phyloP scores from a whole-genome alignment of 2,329 filamentous ascomycete species.

The Aspergillus novoparasiticus region DNA sequence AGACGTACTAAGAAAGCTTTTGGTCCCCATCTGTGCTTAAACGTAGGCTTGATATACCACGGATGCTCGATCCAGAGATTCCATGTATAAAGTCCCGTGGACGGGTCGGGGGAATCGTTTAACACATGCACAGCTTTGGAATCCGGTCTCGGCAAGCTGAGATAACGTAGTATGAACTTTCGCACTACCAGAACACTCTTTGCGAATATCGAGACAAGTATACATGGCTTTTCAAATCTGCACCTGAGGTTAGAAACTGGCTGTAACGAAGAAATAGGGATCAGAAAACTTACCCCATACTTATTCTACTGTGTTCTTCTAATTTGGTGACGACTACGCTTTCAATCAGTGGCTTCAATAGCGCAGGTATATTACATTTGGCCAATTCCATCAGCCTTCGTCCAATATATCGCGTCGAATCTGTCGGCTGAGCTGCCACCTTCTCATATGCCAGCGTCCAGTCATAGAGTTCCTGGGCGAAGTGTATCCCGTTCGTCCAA shows the following conservation, averaged over 20 bases:
- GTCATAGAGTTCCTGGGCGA: slow-evolving; percentile 9
- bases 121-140: slow-evolving; percentile 9
- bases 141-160: slow-evolving; percentile 11
- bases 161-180: slow-evolving; percentile 8
- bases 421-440: slow-evolving; percentile 4
- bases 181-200: slow-evolving; percentile 3
- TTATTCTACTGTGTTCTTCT: slow-evolving; percentile 7
- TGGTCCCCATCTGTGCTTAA: slow-evolving; percentile 19
- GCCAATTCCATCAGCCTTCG: not conserved
- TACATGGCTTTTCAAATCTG: not conserved
- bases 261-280: too few species aligned
- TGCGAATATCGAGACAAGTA: not conserved
- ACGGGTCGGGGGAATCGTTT: slow-evolving; percentile 7
- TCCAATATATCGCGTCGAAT: slow-evolving; percentile 5
- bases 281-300: slow-evolving; percentile 8
- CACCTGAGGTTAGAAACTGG: not conserved
- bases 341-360: not conserved
- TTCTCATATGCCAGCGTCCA: slow-evolving; percentile 14
- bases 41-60: slow-evolving; percentile 26
- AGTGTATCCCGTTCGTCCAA: slow-evolving; percentile 32
- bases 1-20: slow-evolving; percentile 17
- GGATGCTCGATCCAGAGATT: slow-evolving; percentile 19
- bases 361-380: not conserved
- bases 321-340: slow-evolving; percentile 7
- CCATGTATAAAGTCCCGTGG: slow-evolving; percentile 8